Evolutionary conservation across 2,329 filamentous ascomycete genomes (phyloP), one percentile per base, ranked within the genome.

Genomic region (Xylariaceae sp.): DNA sequence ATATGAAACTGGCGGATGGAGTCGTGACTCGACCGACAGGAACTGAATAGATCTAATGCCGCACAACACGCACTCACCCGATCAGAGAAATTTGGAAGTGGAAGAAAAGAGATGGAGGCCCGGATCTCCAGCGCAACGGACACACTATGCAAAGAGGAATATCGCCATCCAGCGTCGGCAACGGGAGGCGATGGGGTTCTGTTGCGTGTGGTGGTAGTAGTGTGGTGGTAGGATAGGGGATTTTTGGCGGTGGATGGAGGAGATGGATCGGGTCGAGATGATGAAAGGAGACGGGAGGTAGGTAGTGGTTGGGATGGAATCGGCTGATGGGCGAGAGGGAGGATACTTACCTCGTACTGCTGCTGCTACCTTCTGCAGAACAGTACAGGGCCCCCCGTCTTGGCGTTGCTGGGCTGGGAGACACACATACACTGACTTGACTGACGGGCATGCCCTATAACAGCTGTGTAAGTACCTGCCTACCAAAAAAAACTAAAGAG

Each of bases 91-190:
- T n/a, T n/a, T n/a, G n/a, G n/a, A n/a, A n/a, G n/a, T n/a, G n/a
- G n/a, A n/a, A n/a, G n/a, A n/a, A n/a, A n/a, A n/a, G n/a, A n/a
- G n/a, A n/a, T 54, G 59, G 59, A 61, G 59, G 59, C 57, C 59
- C 57, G 57, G 56, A 60, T 61, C 57, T 59, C 59, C 59, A 60
- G 56, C 57, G 55, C 59, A 52, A 47, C 57, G 57, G 59, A 60
- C 55, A 54, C n/a, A 14, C 59, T 61, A 61, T 54, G 45, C 19
- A 21, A 53, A 51, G 47, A 57, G 46, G 48, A 54, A 52, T 49
- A 50, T 53, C 56, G 53, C 59, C 59, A 61, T 61, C 56, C 55
- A 60, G 57, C 12, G 52, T 55, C 49, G 49, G 12, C 12, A 12
- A 47, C 49, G 54, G 53, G 54, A 51, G 29, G 49, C 55, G 46